These are phyloP conservation scores for Solanum pinnatisectum DNA, from an alignment of 257 asterid species.

Conservation along the genomic window DNA sequence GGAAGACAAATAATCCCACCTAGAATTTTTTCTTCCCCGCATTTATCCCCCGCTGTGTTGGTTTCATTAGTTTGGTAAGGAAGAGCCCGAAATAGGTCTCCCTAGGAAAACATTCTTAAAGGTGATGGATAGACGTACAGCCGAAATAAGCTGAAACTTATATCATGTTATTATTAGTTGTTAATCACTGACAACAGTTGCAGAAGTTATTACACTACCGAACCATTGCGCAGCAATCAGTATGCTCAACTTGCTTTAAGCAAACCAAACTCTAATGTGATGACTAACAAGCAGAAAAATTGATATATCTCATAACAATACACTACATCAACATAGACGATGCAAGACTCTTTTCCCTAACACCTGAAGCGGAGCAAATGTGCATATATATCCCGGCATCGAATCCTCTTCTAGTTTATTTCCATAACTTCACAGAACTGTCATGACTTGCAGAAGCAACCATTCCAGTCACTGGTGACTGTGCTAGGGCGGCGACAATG, in stretches of 20 bases:
- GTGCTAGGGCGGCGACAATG: constrained; percentile 76
- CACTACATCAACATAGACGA: neutral
- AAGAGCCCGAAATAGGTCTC: neutral
- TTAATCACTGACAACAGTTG: neutral
- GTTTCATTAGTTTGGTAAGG: neutral
- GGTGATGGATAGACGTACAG: neutral
- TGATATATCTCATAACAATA: neutral
- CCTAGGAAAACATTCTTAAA: neutral
- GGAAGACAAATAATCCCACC: no score
- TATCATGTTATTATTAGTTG: neutral
- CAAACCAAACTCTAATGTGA: neutral
- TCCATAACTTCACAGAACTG: constrained; percentile 89
- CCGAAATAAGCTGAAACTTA: neutral
- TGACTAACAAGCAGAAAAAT: neutral
- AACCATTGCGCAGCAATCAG: neutral
- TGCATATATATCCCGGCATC: neutral
- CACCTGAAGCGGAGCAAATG: neutral
- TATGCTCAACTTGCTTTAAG: constrained; percentile 2
- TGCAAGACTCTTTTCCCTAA: neutral
- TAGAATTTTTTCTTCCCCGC: no score
- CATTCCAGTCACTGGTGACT: constrained; percentile 78
- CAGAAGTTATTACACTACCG: neutral
- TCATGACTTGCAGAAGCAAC: constrained; percentile 98
- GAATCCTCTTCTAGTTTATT: constrained; percentile 17
- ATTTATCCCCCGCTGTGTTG: no score